Evolutionary conservation across 129 eudicot species (phyloP).

Genomic region (Chrysanthemum lavandulifolium): DNA sequence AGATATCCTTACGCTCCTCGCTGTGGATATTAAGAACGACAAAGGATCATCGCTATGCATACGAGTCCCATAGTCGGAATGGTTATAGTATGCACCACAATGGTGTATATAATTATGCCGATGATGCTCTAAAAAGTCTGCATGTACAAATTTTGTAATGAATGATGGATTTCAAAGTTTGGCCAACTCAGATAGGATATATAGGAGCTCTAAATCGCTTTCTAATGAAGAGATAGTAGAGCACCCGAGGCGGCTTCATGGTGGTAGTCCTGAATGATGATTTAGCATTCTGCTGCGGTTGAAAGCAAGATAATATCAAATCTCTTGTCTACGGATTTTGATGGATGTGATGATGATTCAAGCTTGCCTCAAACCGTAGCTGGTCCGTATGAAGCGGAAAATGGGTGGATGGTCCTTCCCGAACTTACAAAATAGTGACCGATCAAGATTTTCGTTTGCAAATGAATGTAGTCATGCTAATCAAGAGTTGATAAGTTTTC

Average conservation of each 20-base stretch:
- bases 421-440: constrained; percentile 44
- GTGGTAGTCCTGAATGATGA: constrained; percentile 37
- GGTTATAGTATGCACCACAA: not conserved
- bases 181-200: constrained; percentile 63
- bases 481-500: constrained; percentile 34
- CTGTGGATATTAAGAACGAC: constrained; percentile 28
- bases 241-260: constrained; percentile 60
- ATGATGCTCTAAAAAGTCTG: constrained; percentile 40
- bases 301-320: constrained; percentile 67
- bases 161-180: constrained; percentile 48
- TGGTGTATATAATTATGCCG: constrained; percentile 42
- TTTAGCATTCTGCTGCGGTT: constrained; percentile 46
- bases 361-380: constrained; percentile 41
- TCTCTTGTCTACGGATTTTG: constrained; percentile 58
- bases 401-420: constrained; percentile 45
- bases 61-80: constrained; percentile 36
- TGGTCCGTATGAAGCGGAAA: constrained; percentile 37
- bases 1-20: constrained; percentile 13
- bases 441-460: constrained; percentile 45
- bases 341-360: constrained; percentile 61
- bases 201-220: constrained; percentile 56
- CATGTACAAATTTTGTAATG: constrained; percentile 36
- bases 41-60: constrained; percentile 22
- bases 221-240: constrained; percentile 78
- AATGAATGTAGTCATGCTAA: constrained; percentile 28